Conservation (phyloP, 2,329 filamentous ascomycete genomes). For the Aspergillus ochraceus region DNA sequence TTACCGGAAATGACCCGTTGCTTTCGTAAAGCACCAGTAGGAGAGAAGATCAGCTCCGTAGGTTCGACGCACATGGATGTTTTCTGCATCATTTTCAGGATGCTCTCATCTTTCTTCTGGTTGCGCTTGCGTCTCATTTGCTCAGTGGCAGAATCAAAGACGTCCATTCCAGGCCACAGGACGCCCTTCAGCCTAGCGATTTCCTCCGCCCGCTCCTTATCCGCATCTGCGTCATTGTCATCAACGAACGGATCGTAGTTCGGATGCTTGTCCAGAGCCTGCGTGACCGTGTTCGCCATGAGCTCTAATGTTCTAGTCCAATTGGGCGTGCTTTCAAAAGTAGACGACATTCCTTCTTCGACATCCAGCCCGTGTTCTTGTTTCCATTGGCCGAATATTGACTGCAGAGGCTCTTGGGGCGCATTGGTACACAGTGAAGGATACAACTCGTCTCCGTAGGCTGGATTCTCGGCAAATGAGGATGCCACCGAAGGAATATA, state of each 20-base stretch:
- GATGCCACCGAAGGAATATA: constrained; percentile 7
- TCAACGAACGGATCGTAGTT: constrained; percentile 24
- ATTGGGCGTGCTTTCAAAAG: constrained; percentile 12
- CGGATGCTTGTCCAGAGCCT: constrained; percentile 1
- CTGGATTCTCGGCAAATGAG: not conserved
- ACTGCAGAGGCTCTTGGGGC: not conserved
- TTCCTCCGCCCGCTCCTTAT: constrained; percentile 37
- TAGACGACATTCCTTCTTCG: constrained; percentile 15
- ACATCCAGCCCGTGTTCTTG: constrained; percentile 14
- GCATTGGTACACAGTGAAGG: not conserved
- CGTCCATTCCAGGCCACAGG: constrained; percentile 52
- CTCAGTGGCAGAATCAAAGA: constrained; percentile 53
- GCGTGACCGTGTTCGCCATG: constrained; percentile 2
- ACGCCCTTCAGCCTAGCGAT: constrained; percentile 48
- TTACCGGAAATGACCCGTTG: constrained; percentile 49
- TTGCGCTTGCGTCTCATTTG: constrained; percentile 52
- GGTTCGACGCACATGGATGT: constrained; percentile 47
- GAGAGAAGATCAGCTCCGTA: constrained; percentile 49
- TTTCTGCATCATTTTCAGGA: constrained; percentile 48
- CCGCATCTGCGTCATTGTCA: constrained; percentile 19
- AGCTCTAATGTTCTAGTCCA: constrained; percentile 8
- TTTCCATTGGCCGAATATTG: constrained; percentile 15
- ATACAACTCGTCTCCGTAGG: constrained; percentile 3
- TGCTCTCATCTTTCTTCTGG: constrained; percentile 51
- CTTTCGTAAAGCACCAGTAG: constrained; percentile 43